Conservation (phyloP, 495 filamentous ascomycete genomes). For the Aspergillus hancockii region DNA sequence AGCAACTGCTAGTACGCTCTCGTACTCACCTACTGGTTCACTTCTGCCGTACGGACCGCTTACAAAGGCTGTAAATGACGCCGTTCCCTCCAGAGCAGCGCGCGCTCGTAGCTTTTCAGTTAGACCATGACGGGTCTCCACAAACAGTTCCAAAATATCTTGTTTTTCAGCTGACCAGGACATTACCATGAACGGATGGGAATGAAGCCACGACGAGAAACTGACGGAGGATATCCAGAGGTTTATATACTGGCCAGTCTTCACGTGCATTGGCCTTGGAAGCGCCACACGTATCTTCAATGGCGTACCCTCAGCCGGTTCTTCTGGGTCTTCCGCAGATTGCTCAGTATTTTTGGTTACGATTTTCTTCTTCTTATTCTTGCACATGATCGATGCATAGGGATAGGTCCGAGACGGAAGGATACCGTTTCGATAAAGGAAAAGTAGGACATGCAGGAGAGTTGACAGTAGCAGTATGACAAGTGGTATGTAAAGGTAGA, state of each 20-base stretch:
- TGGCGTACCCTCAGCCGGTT: slow-evolving; percentile 13
- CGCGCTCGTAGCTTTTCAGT: slow-evolving; percentile 14
- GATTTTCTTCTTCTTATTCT: too few relatives aligned
- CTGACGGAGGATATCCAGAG: slow-evolving; percentile 36
- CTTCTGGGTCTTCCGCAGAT: too few relatives aligned
- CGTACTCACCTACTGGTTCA: slow-evolving; percentile 25
- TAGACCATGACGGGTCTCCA: slow-evolving; percentile 22
- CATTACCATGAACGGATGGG: slow-evolving; percentile 41
- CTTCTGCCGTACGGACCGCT: slow-evolving; percentile 31
- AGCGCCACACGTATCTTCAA: slow-evolving; percentile 24
- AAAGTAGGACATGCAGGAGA: slow-evolving; percentile 19
- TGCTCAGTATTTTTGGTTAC: not conserved
- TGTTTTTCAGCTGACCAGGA: slow-evolving; percentile 33
- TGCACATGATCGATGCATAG: slow-evolving; percentile 6
- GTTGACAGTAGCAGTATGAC: slow-evolving; percentile 26
- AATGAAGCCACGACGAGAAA: slow-evolving; percentile 34
- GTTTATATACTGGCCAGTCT: slow-evolving; percentile 42
- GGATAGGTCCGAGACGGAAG: slow-evolving; percentile 22
- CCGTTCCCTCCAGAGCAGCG: slow-evolving; percentile 6
- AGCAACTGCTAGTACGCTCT: slow-evolving; percentile 31
- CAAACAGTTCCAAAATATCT: slow-evolving; percentile 28
- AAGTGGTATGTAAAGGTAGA: slow-evolving; percentile 31
- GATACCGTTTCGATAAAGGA: slow-evolving; percentile 29
- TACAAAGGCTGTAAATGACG: slow-evolving; percentile 23
- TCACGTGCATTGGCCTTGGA: slow-evolving; percentile 27